phyloP scores from a whole-genome alignment of 352 stramenopile genomes.

The Aphanomyces stellatus region DNA sequence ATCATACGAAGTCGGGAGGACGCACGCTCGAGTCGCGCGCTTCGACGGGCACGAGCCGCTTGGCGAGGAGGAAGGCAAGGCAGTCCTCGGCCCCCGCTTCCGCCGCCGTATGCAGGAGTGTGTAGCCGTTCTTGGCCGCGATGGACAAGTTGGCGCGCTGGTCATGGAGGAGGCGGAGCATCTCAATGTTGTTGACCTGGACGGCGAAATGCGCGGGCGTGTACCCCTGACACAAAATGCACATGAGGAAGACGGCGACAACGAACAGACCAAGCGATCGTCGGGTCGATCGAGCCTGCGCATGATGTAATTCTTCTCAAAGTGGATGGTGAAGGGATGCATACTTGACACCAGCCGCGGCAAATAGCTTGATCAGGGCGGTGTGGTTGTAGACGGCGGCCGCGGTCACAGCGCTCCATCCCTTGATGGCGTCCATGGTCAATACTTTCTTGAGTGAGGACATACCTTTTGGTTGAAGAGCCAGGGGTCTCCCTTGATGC shows the following conservation, averaged over 20 bases:
- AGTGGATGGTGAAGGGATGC: no score
- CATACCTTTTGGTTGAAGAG: conserved; percentile 54
- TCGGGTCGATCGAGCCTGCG: conserved; percentile 33
- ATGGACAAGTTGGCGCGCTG: conserved; percentile 40
- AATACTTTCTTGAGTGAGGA: not conserved
- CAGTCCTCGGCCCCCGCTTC: conserved; percentile 37
- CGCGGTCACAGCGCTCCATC: conserved; percentile 52
- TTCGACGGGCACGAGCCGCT: conserved; percentile 23
- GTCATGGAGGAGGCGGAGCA: conserved; percentile 33
- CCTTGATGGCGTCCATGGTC: conserved; percentile 19
- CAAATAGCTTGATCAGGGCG: conserved; percentile 35
- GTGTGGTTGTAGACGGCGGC: conserved; percentile 47
- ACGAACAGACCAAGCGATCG: conserved; percentile 30
- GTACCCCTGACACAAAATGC: no score
- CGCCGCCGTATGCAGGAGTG: conserved; percentile 46
- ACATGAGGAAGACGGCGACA: no score
- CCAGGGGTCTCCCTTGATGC: conserved; percentile 48
- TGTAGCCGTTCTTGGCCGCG: conserved; percentile 41
- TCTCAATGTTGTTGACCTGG: conserved; percentile 40
- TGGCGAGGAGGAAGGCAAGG: conserved; percentile 33
- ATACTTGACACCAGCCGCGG: conserved; percentile 30
- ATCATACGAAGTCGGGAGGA: conserved; percentile 25
- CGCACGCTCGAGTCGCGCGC: conserved; percentile 12
- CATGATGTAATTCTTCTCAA: not conserved
- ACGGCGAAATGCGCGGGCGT: conserved; percentile 51